phyloP scores from a whole-genome alignment of 352 stramenopile genomes.

The Thalassiosira exigua region DNA sequence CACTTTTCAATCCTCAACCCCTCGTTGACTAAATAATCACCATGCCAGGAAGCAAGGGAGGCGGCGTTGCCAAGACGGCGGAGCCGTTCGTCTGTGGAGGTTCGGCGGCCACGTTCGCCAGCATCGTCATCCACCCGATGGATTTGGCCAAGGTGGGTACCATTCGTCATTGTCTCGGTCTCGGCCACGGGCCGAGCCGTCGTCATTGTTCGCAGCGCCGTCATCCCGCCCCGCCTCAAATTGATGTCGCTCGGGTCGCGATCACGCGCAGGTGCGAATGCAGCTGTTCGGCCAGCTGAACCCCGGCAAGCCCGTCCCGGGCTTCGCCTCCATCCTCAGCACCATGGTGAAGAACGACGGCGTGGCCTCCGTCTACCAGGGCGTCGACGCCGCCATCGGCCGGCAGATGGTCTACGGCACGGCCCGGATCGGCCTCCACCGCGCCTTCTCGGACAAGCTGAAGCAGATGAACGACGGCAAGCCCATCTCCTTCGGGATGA shows the following conservation, averaged over 20 bases:
- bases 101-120: constrained; percentile 79
- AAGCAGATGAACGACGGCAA: constrained; percentile 81
- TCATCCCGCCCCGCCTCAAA: no score
- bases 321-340: constrained; percentile 78
- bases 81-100: constrained; percentile 84
- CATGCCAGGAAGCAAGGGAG: constrained; percentile 49
- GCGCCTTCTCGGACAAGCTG: constrained; percentile 86
- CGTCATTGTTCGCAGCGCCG: constrained; percentile 6
- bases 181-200: not conserved
- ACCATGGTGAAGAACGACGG: constrained; percentile 85
- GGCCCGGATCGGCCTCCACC: constrained; percentile 87
- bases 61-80: constrained; percentile 56
- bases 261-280: constrained; percentile 76
- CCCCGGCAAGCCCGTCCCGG: constrained; percentile 80
- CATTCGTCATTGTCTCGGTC: not conserved
- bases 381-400: constrained; percentile 86
- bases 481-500: constrained; percentile 85
- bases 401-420: constrained; percentile 88
- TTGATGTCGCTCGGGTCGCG: no score
- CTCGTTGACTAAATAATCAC: not conserved
- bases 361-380: constrained; percentile 82
- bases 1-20: no score
- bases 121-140: constrained; percentile 87
- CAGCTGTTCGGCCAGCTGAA: constrained; percentile 87
- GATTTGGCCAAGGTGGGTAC: constrained; percentile 86